phyloP scores from a whole-genome alignment of 2,329 filamentous ascomycete genomes.

The Fusarium torulosum region DNA sequence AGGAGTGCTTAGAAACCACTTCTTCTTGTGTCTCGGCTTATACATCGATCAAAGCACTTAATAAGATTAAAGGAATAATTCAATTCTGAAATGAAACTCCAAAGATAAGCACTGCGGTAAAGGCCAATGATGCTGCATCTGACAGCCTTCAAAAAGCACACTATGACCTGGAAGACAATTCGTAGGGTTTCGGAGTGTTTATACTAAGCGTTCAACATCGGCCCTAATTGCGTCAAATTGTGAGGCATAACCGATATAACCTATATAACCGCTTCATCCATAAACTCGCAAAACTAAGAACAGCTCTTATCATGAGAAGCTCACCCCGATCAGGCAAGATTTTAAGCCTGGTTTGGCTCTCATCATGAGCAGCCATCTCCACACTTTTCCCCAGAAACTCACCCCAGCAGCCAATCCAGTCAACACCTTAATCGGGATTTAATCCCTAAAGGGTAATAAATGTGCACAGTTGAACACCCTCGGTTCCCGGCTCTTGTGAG shows the following conservation, averaged over 20 bases:
- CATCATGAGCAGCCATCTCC: constrained; percentile 29
- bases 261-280: neutral
- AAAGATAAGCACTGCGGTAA: neutral
- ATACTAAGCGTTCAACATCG: constrained; percentile 8
- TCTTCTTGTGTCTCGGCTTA: neutral
- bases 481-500: constrained; percentile 44
- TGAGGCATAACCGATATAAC: neutral
- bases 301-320: neutral
- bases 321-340: neutral
- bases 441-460: constrained; percentile 30
- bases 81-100: neutral
- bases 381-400: constrained; percentile 30
- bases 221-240: constrained; percentile 21
- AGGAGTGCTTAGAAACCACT: neutral
- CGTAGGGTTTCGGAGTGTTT: neutral
- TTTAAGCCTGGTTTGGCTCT: neutral
- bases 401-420: constrained; percentile 6
- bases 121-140: neutral
- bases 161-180: constrained; percentile 26
- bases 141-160: neutral
- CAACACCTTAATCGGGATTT: neutral
- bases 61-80: neutral
- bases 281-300: neutral
- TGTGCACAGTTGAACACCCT: constrained; percentile 7
- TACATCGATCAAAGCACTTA: neutral